Conservation (phyloP, 345 rosid species). For the Moringa oleifera region DNA sequence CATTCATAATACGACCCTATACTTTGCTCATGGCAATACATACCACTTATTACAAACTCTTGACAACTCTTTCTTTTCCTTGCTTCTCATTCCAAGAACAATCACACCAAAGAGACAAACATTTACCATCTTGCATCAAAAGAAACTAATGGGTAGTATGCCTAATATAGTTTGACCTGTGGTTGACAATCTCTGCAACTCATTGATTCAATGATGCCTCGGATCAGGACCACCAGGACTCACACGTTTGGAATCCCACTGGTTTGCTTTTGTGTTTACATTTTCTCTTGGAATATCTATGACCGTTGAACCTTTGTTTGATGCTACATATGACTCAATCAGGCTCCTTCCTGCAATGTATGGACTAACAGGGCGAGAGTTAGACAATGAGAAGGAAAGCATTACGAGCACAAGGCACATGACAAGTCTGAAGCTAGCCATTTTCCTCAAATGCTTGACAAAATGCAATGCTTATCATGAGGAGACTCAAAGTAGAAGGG, state of each 20-base stretch:
- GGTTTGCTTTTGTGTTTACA: too few species aligned
- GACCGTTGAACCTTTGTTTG: background rate
- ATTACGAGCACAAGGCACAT: slow-evolving; percentile 11
- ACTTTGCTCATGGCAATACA: too few species aligned
- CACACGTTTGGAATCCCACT: slow-evolving; percentile 12
- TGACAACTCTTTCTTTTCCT: too few species aligned
- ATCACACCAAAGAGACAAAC: too few species aligned
- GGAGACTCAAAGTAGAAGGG: background rate
- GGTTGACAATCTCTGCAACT: too few species aligned
- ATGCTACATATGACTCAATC: slow-evolving; percentile 19
- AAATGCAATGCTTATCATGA: background rate
- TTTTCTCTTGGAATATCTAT: too few species aligned
- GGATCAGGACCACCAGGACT: slow-evolving; percentile 31
- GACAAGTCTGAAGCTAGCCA: slow-evolving; percentile 12
- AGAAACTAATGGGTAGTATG: background rate
- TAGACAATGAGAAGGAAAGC: slow-evolving; percentile 10
- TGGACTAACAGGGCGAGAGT: slow-evolving; percentile 16
- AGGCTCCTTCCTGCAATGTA: slow-evolving; percentile 12
- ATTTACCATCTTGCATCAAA: too few species aligned
- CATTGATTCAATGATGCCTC: slow-evolving; percentile 12
- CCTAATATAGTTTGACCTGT: background rate
- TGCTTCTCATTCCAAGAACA: too few species aligned
- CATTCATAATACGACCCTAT: too few species aligned
- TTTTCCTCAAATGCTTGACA: background rate
- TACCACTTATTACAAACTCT: too few species aligned